Evolutionary conservation across 345 rosid species (phyloP), one percentile per base, ranked within the genome.

Genomic region (Gossypioides kirkii): DNA sequence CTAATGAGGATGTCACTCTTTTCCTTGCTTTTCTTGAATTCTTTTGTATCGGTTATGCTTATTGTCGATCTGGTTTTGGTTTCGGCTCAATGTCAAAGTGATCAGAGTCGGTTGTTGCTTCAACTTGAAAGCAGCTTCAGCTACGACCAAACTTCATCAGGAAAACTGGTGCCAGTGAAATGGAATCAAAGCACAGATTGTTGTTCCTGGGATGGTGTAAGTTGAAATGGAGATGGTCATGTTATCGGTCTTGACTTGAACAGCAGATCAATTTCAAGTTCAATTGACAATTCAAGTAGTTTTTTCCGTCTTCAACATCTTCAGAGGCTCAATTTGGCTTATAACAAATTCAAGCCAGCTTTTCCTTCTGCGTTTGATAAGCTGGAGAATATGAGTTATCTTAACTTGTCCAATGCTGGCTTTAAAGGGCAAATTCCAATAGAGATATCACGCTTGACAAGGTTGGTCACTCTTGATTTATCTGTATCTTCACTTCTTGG

Each of bases 161-260:
- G 38, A 32, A 32, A 32, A 7, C 38, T 32, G 38, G 6, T 32
- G 38, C 38, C 38, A 1, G 7, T 32, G 7, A 32, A 32, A 32
- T 32, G 38, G 38, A 32, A 32, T 32, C 38, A 5, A 32, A 32
- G 5, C 38, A 32, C 1, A 32, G 38, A 32, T 32, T 32, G 38
- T 32, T 32, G 38, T 32, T 32, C 38, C 38, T 32, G 38, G 38
- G 38, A 32, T 32, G 38, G 38, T 32, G 38, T 32, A 5, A 32
- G 38, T 32, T 32, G 38, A 6, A 7, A 32, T 32, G 38, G 38
- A 32, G 38, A 7, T 32, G 38, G 38, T 32, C 38, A 32, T 32
- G 38, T 32, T 1, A 63, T 38, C 68, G 75, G 70, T 16, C 79
- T 83, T 6, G 53, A 81, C 55, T 74, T 86, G 76, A 83, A 78